These are phyloP conservation scores for Ceratobasidium sp. DNA, from an alignment of 1,284 basidiomycete genomes.

Conservation along the genomic window DNA sequence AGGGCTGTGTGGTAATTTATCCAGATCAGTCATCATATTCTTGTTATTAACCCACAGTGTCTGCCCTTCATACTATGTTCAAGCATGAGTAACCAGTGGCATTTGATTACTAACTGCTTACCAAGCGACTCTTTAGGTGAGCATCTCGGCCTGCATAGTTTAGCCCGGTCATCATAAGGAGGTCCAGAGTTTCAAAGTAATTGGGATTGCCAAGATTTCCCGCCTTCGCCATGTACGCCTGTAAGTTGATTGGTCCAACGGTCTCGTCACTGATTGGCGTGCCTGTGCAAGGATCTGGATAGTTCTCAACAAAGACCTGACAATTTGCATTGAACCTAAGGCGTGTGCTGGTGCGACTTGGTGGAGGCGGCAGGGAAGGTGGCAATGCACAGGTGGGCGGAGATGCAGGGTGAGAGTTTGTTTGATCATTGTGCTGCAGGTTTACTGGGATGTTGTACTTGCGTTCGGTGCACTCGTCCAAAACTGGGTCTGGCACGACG, in stretches of 20 bases:
- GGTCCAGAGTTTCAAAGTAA: neutral
- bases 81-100: neutral
- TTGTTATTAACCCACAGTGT: slow-evolving; percentile 21
- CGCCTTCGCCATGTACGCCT: neutral
- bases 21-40: neutral
- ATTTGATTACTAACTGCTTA: neutral
- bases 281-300: neutral
- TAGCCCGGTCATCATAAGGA: slow-evolving; percentile 23
- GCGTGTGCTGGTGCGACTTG: no score
- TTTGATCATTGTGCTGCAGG: no score
- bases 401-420: no score
- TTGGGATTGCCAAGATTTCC: slow-evolving; percentile 19
- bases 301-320: slow-evolving; percentile 12
- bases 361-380: no score
- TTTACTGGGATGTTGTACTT: no score
- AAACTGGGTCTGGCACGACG: no score
- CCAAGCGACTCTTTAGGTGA: slow-evolving; percentile 24
- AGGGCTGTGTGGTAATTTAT: slow-evolving; percentile 26
- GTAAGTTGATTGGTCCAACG: neutral
- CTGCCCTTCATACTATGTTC: neutral
- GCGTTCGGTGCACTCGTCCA: no score
- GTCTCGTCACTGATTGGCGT: slow-evolving; percentile 14
- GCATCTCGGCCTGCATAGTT: neutral
- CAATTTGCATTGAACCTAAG: neutral
- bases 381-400: no score